Evolutionary conservation across 768 basidiomycete species (phyloP).

Genomic region (Hebeloma cylindrosporum): DNA sequence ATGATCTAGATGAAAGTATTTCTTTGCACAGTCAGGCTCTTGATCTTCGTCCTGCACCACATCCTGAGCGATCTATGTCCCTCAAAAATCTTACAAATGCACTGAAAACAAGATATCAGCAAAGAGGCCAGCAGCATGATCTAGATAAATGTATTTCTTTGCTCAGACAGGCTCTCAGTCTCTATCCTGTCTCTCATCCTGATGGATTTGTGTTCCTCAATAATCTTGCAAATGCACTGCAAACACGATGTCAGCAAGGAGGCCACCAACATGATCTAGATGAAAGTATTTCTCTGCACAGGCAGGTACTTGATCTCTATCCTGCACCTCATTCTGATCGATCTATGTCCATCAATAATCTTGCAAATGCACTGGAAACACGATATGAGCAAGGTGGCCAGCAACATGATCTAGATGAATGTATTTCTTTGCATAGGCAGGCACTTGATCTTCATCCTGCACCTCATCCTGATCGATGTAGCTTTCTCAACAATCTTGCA

Average conservation of each 20-base stretch:
- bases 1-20: not conserved
- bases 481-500: slow-evolving; percentile 4
- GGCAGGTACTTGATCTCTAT: not conserved
- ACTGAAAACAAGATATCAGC: not conserved
- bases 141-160: not conserved
- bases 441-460: not conserved
- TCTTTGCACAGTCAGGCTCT: not conserved
- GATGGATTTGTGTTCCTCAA: not conserved
- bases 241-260: not conserved
- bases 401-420: slow-evolving; percentile 1
- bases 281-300: not conserved
- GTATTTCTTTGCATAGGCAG: not conserved
- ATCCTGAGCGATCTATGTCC: not conserved
- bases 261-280: not conserved
- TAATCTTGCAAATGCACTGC: slow-evolving; percentile 1
- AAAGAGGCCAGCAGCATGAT: not conserved
- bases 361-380: not conserved
- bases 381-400: not conserved
- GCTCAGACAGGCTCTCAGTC: not conserved
- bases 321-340: not conserved
- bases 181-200: not conserved
- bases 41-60: not conserved
- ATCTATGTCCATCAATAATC: not conserved
- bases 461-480: slow-evolving; percentile 1
- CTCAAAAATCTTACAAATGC: not conserved